These are phyloP conservation scores for Torulaspora maleeae DNA, from an alignment of 805 yeast species.

Conservation along the genomic window DNA sequence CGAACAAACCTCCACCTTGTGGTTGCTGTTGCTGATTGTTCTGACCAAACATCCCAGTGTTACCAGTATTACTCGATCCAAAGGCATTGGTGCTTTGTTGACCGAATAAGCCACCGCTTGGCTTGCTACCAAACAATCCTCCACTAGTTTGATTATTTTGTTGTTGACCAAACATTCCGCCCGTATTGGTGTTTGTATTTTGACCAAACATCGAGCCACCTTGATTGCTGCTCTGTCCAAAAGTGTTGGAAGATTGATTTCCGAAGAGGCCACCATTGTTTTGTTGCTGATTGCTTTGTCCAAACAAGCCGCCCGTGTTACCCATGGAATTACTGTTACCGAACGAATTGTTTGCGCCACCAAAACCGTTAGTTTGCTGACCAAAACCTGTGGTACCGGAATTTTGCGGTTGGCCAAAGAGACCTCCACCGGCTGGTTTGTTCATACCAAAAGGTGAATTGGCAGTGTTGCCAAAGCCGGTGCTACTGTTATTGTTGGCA, in stretches of 20 bases:
- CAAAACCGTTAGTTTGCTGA: slow-evolving; percentile 13
- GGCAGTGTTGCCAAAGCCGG: slow-evolving; percentile 24
- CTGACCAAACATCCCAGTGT: slow-evolving; percentile 35
- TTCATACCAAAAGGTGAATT: slow-evolving; percentile 42
- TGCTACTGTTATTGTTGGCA: slow-evolving; percentile 16
- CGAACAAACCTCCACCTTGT: slow-evolving; percentile 39
- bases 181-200: slow-evolving; percentile 26
- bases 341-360: slow-evolving; percentile 29
- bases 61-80: slow-evolving; percentile 11
- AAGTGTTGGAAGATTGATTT: slow-evolving; percentile 21
- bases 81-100: slow-evolving; percentile 14
- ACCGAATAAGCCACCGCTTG: slow-evolving; percentile 38
- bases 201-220: slow-evolving; percentile 34
- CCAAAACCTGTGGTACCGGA: slow-evolving; percentile 25
- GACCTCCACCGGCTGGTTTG: slow-evolving; percentile 29
- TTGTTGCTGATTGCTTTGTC: slow-evolving; percentile 28
- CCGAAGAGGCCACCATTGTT: slow-evolving; percentile 44
- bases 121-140: slow-evolving; percentile 39
- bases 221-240: slow-evolving; percentile 29
- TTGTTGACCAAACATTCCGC: slow-evolving; percentile 33
- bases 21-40: slow-evolving; percentile 22
- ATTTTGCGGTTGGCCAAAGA: slow-evolving; percentile 26
- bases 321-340: slow-evolving; percentile 36
- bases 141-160: slow-evolving; percentile 18
- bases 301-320: slow-evolving; percentile 42